These are phyloP conservation scores for Scytalidium sp. DNA, from an alignment of 2,329 filamentous ascomycete genomes.

Conservation along the genomic window DNA sequence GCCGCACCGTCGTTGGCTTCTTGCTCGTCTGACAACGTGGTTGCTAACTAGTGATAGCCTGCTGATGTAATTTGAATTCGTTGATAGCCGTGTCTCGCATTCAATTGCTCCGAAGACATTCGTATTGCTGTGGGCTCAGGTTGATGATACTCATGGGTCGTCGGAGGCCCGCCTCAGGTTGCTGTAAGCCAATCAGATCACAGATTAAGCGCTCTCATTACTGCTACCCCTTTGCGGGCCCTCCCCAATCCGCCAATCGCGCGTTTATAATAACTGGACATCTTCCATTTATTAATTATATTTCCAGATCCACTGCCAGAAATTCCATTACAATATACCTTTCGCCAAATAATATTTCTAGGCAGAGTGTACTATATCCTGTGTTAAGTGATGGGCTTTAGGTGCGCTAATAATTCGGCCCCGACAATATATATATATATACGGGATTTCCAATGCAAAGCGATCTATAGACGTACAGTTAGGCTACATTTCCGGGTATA, in stretches of 20 bases:
- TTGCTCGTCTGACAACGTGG: constrained; percentile 48
- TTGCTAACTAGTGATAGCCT: constrained; percentile 17
- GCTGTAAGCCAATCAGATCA: neutral
- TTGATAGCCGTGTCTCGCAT: neutral
- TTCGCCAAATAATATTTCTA: too few relatives aligned
- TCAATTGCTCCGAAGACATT: neutral
- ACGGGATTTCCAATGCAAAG: too few relatives aligned
- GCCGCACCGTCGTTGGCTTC: constrained; percentile 42
- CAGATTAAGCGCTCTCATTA: neutral
- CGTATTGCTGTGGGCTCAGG: neutral
- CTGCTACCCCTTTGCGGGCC: neutral
- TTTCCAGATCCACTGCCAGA: neutral
- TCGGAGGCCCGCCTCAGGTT: neutral
- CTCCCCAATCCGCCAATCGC: neutral
- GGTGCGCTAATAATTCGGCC: too few relatives aligned
- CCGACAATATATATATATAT: too few relatives aligned
- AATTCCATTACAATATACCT: too few relatives aligned
- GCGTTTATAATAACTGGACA: neutral
- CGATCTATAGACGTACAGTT: too few relatives aligned
- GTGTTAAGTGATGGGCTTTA: too few relatives aligned
- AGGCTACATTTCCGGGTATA: neutral
- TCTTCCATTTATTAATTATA: neutral
- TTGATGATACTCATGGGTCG: neutral
- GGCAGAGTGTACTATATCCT: too few relatives aligned
- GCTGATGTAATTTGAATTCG: neutral